These are phyloP conservation scores for Scutellospora calospora DNA, from an alignment of 371 early-diverging fungal genomes.

Conservation along the genomic window DNA sequence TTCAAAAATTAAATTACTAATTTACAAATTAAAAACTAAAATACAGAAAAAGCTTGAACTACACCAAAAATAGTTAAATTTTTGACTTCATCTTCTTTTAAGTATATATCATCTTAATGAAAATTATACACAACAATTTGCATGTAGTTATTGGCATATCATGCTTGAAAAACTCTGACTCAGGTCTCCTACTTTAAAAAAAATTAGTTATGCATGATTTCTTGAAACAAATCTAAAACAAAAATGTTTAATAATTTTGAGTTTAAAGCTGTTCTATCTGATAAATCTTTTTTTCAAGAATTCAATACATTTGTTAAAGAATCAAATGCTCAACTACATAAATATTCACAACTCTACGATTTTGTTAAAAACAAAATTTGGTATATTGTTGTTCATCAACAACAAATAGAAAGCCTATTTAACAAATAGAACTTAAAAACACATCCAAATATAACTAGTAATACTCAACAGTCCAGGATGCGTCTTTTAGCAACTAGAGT, in stretches of 20 bases:
- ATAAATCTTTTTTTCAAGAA: neutral
- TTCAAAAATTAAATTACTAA: neutral
- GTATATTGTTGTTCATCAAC: constrained; percentile 21
- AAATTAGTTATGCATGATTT: constrained; percentile 23
- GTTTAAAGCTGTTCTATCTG: neutral
- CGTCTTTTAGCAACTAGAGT: neutral
- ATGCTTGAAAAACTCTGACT: neutral
- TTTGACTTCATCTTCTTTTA: constrained; percentile 1
- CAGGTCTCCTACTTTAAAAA: neutral
- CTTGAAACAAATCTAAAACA: neutral
- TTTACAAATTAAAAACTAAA: neutral
- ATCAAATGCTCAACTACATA: neutral
- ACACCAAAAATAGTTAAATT: constrained; percentile 1
- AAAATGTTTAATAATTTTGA: neutral
- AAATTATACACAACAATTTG: neutral
- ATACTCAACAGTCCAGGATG: neutral
- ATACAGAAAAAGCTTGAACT: neutral
- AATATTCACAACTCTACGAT: neutral
- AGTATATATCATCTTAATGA: neutral
- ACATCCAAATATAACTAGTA: constrained; percentile 15
- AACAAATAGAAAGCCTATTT: constrained; percentile 25
- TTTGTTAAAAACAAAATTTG: constrained; percentile 34
- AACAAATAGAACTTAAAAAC: constrained; percentile 34
- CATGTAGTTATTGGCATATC: neutral
- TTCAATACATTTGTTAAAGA: neutral